Percentiles rank a stretch among this genome's conserved stretches.
These are phyloP conservation scores for Aaosphaeria arxii DNA, from an alignment of 2,329 filamentous ascomycete genomes.

Conservation along the genomic window DNA sequence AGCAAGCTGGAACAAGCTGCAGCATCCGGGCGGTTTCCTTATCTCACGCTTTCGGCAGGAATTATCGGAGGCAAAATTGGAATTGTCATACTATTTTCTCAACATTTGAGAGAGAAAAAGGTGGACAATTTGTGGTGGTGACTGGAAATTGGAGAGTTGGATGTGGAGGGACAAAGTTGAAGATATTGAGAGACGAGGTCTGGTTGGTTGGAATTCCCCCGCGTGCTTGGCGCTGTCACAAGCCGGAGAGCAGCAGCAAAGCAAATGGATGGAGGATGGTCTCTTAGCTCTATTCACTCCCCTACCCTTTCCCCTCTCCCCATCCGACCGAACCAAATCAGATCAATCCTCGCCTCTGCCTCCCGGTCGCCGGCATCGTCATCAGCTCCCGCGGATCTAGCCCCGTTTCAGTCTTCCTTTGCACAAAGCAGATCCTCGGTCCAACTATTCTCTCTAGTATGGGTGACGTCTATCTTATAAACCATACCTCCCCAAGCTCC, in stretches of 20 bases:
- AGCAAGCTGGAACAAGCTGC: slow-evolving; percentile 2
- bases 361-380: background rate
- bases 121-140: background rate
- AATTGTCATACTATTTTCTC: background rate
- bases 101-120: background rate
- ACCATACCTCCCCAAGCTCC: slow-evolving; percentile 15
- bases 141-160: background rate
- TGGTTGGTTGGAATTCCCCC: background rate
- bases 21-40: background rate
- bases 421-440: slow-evolving; percentile 33
- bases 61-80: background rate
- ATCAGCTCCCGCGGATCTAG: slow-evolving; percentile 22
- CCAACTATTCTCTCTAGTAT: slow-evolving; percentile 19
- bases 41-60: background rate
- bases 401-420: slow-evolving; percentile 13
- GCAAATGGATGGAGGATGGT: background rate
- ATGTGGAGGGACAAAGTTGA: background rate
- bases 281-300: too few relatives aligned
- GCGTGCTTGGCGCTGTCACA: slow-evolving; percentile 33
- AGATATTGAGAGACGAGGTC: background rate
- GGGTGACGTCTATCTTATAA: slow-evolving; percentile 31
- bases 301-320: slow-evolving; percentile 8
- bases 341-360: background rate
- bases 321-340: slow-evolving; percentile 23
- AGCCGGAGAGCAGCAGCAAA: slow-evolving; percentile 9